Percentiles rank a stretch among this genome's conserved stretches.
Evolutionary conservation across 495 filamentous ascomycete species (phyloP).

Genomic region (Aspergillus indologenus): DNA sequence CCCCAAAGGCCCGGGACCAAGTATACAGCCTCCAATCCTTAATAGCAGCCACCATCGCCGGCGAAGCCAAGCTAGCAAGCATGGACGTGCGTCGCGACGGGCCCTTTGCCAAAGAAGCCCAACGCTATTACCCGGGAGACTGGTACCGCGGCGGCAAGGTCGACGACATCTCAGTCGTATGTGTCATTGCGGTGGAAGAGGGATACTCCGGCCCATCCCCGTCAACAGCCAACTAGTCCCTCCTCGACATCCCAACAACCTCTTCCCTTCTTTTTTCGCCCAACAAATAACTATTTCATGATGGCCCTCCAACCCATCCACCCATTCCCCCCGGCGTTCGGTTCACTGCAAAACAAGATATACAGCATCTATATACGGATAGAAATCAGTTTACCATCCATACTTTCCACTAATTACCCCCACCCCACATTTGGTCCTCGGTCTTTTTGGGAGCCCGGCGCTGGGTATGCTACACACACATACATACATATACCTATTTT

Average conservation of each 20-base stretch:
- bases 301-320: too few species aligned
- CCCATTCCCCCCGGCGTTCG: background rate
- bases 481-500: too few species aligned
- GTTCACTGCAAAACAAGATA: background rate
- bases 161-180: constrained; percentile 84
- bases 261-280: background rate
- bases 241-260: too few species aligned
- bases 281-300: too few species aligned
- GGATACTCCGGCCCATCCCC: constrained; percentile 1
- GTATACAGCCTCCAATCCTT: constrained; percentile 61
- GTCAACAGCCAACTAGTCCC: background rate
- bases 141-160: constrained; percentile 83
- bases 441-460: too few species aligned
- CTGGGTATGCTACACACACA: too few species aligned
- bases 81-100: constrained; percentile 74
- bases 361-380: background rate
- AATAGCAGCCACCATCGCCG: constrained; percentile 73
- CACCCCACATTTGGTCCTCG: too few species aligned
- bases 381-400: background rate
- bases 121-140: constrained; percentile 79
- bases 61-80: constrained; percentile 81
- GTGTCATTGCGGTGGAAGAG: constrained; percentile 62
- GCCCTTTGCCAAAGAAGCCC: constrained; percentile 91
- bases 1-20: constrained; percentile 3
- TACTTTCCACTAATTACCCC: background rate